Conservation (phyloP, 805 yeast genomes). For the Lachancea quebecensis region DNA sequence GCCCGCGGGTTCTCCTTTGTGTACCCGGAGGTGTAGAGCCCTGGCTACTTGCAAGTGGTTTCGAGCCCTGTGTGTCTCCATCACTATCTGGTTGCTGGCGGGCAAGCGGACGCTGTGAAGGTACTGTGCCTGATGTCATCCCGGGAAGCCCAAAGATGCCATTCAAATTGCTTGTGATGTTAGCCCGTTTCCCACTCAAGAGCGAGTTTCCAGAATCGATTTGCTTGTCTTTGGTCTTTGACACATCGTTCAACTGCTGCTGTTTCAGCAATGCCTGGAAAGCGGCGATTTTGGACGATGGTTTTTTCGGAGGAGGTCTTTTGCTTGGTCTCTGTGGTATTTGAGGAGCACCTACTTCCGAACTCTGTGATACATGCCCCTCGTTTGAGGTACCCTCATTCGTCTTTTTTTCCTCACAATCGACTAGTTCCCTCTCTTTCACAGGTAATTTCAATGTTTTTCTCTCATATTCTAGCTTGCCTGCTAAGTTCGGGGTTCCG, state of each 20-base stretch:
- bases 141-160: conserved; percentile 57
- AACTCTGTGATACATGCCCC: neutral
- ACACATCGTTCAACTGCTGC: conserved; percentile 36
- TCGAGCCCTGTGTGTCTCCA: no score
- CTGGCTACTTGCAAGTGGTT: neutral
- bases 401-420: no score
- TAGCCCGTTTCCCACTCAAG: conserved; percentile 35
- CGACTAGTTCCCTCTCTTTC: no score
- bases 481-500: no score
- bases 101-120: conserved; percentile 11
- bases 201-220: conserved; percentile 6
- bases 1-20: conserved; percentile 60
- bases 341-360: neutral
- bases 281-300: conserved; percentile 73
- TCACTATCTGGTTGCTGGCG: no score
- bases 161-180: conserved; percentile 52
- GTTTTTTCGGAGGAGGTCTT: conserved; percentile 61
- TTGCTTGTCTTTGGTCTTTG: conserved; percentile 15
- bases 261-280: conserved; percentile 68
- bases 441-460: no score
- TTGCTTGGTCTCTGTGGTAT: conserved; percentile 17
- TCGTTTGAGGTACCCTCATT: no score
- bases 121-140: conserved; percentile 30
- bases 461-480: no score
- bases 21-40: conserved; percentile 21